Conservation (phyloP, 345 rosid genomes). For the Sonneratia caseolaris region DNA sequence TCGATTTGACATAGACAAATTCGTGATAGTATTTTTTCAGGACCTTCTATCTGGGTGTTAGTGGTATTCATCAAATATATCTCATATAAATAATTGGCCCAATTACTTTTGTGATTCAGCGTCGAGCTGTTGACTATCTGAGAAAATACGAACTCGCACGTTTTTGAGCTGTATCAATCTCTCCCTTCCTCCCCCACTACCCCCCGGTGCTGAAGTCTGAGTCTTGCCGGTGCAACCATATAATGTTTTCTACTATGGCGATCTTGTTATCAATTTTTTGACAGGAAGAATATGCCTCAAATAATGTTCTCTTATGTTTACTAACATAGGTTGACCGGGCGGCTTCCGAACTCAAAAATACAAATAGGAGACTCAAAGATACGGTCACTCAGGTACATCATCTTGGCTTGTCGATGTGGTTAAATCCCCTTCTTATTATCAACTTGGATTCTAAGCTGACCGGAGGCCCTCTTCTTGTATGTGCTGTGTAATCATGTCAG, state of each 20-base stretch:
- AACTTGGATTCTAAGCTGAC: slow-evolving; percentile 13
- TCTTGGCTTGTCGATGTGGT: neutral
- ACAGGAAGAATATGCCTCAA: neutral
- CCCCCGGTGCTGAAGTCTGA: neutral
- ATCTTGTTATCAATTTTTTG: too few relatives aligned
- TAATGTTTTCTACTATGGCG: neutral
- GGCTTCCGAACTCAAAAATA: slow-evolving; percentile 59
- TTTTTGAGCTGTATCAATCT: neutral
- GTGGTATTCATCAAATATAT: neutral
- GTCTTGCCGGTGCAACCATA: neutral
- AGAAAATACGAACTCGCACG: neutral
- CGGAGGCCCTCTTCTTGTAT: neutral
- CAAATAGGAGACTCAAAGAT: slow-evolving; percentile 75
- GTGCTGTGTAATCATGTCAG: slow-evolving; percentile 23
- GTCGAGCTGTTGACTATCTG: neutral
- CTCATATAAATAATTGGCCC: neutral
- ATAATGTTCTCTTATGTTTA: slow-evolving; percentile 1
- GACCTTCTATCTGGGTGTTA: neutral
- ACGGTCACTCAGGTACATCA: slow-evolving; percentile 59
- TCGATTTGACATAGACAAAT: neutral
- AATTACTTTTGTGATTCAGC: neutral
- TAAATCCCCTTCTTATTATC: neutral
- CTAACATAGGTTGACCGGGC: slow-evolving; percentile 63
- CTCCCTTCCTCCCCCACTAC: neutral
- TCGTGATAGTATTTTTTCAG: neutral